Conservation (phyloP, 805 yeast genomes). For the Starmerella bacillaris region DNA sequence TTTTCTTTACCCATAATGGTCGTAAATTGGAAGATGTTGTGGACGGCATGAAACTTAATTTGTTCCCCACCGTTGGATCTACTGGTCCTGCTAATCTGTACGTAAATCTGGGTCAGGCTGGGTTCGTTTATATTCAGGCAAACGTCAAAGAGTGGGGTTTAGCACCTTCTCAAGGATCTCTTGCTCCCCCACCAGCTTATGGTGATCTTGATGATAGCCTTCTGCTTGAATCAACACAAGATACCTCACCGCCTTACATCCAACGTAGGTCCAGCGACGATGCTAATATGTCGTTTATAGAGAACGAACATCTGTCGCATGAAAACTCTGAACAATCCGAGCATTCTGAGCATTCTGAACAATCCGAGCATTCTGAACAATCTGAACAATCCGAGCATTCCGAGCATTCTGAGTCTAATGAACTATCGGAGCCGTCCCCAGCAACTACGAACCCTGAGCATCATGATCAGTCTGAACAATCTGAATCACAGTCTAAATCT, state of each 20-base stretch:
- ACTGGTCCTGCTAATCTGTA: slow-evolving; percentile 65
- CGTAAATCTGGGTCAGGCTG: slow-evolving; percentile 76
- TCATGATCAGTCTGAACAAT: too few species aligned
- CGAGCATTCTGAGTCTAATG: not conserved
- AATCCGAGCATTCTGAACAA: not conserved
- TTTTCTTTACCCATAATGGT: slow-evolving; percentile 89
- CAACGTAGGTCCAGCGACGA: not conserved
- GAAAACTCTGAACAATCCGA: not conserved
- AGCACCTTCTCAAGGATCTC: slow-evolving; percentile 74
- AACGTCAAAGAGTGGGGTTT: slow-evolving; percentile 91
- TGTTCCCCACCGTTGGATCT: slow-evolving; percentile 84
- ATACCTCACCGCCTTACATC: not conserved
- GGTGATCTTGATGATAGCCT: slow-evolving; percentile 64
- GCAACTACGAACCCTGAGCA: too few species aligned
- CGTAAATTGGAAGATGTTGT: slow-evolving; percentile 69
- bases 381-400: not conserved
- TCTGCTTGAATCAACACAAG: slow-evolving; percentile 26
- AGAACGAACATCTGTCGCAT: not conserved
- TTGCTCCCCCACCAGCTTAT: slow-evolving; percentile 89
- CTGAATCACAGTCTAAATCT: too few species aligned
- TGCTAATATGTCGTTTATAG: not conserved
- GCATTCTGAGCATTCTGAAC: not conserved
- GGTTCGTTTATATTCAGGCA: slow-evolving; percentile 79
- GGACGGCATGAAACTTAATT: slow-evolving; percentile 48
- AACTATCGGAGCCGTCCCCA: too few species aligned